Conservation (phyloP, 1,139 yeast genomes). For the Yamadazyma atmosphaerica region DNA sequence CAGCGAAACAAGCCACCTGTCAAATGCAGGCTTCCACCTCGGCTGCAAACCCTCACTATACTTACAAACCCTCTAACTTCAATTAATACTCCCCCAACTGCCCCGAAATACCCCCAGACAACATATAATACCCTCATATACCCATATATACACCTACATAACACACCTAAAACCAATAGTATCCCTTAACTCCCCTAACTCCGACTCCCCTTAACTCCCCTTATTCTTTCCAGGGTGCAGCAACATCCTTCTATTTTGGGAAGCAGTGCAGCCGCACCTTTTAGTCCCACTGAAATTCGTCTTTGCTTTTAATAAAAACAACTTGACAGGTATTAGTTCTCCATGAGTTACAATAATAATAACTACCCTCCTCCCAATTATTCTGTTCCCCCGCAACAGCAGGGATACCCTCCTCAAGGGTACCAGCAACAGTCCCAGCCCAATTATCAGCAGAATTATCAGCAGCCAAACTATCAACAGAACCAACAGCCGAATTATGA, state of each 20-base stretch:
- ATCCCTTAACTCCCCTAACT: too few relatives aligned
- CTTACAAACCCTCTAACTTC: too few relatives aligned
- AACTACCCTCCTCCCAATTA: conserved; percentile 11
- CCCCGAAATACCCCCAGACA: too few relatives aligned
- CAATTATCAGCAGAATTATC: conserved; percentile 1
- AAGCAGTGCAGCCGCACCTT: conserved; percentile 14
- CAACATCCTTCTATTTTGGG: not conserved
- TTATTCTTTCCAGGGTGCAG: not conserved
- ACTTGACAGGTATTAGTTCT: not conserved
- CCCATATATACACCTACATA: too few relatives aligned
- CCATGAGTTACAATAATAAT: conserved; percentile 14
- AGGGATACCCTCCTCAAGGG: conserved; percentile 11
- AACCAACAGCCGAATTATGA: conserved; percentile 18
- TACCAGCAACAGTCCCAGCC: conserved; percentile 4
- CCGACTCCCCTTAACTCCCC: not conserved
- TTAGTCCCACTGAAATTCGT: too few relatives aligned
- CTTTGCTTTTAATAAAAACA: not conserved
- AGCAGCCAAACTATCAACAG: conserved; percentile 2
- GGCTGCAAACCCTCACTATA: too few relatives aligned
- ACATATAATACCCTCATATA: too few relatives aligned
- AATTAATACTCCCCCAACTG: too few relatives aligned
- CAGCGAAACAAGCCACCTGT: too few relatives aligned
- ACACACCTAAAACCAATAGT: too few relatives aligned
- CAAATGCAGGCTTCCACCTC: too few relatives aligned
- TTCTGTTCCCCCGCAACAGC: conserved; percentile 15